These are phyloP conservation scores for Aureobasidium pullulans DNA, from an alignment of 2,329 filamentous ascomycete species.

Conservation along the genomic window DNA sequence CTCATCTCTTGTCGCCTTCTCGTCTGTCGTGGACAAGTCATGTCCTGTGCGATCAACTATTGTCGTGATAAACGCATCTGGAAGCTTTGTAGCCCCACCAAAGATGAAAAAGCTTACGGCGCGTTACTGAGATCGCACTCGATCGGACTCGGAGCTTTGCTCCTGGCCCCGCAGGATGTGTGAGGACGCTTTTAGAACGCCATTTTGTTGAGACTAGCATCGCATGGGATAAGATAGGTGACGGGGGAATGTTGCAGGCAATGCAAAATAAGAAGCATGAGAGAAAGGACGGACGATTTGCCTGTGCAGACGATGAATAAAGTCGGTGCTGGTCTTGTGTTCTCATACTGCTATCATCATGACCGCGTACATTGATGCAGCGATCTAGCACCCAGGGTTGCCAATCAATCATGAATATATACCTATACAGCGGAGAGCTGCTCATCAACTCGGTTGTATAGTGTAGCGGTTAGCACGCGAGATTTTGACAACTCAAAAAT, in stretches of 20 bases:
- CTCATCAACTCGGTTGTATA: slow-evolving; percentile 10
- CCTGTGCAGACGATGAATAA: background rate
- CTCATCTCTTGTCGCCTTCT: background rate
- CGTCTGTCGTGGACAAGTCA: background rate
- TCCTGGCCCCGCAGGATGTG: background rate
- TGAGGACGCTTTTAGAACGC: background rate
- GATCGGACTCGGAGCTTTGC: background rate
- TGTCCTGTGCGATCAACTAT: background rate
- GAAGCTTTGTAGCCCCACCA: slow-evolving; percentile 6
- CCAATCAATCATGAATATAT: background rate
- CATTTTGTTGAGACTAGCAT: background rate
- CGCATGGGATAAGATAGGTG: background rate
- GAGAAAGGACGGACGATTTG: background rate
- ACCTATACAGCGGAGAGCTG: too few relatives aligned
- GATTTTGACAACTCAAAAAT: slow-evolving; percentile 18
- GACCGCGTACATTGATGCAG: background rate
- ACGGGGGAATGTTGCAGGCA: background rate
- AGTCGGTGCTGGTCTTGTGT: background rate
- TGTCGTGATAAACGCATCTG: background rate
- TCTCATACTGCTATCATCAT: background rate
- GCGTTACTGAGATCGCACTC: background rate
- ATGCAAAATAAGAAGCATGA: background rate
- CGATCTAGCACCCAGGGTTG: background rate
- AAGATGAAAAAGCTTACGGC: background rate
- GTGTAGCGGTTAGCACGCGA: slow-evolving; percentile 20